Evolutionary conservation across 2,329 filamentous ascomycete species (phyloP), one percentile per base, ranked within the genome.

Genomic region (Penicillium sp.): DNA sequence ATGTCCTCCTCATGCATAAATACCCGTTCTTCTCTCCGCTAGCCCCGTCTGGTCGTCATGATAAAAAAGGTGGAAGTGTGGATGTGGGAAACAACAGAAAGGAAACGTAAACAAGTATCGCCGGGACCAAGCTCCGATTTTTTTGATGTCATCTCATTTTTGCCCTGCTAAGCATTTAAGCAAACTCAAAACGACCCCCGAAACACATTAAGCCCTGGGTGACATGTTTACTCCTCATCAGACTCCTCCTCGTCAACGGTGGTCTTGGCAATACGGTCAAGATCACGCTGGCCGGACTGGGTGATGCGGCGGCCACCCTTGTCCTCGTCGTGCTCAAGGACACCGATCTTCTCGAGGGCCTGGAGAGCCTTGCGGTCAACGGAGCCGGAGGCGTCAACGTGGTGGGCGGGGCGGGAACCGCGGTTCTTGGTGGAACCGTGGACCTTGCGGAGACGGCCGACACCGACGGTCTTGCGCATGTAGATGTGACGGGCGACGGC

Each of bases 291-390:
- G 78, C 95, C 95, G 76, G 88, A 87, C 86, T 98, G 92, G 74
- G 95, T 98, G 83, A 99, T 98, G 80, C 95, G 89, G 78, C 95
- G 91, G 76, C 95, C 95, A 81, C 95, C 95, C 87, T 96, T 96
- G 70, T 98, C 93, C 87, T 97, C 93, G 74, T 97, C 93, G 76
- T 90, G 84, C 89, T 99, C 95, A 64, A 99, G 84, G 72, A 99
- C 93, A 80, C 93, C 93, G 74, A 99, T 97, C 90, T 98, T 97
- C 90, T 97, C 95, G 59, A 99, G 90, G 63, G 93, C 85, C 87
- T 99, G 95, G 79, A 97, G 84, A 78, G 96, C 86, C 87, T 97
- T 97, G 81, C 95, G 92, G 87, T 99, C 95, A 71, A 99, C 93
- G 76, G 87, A 88, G 79, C 93, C 93, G 71, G 89, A 93, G 79